A percentile compares a stretch with the other conserved stretches of the same genome.
phyloP scores from a whole-genome alignment of 345 rosid species.

The Salix arbutifolia region DNA sequence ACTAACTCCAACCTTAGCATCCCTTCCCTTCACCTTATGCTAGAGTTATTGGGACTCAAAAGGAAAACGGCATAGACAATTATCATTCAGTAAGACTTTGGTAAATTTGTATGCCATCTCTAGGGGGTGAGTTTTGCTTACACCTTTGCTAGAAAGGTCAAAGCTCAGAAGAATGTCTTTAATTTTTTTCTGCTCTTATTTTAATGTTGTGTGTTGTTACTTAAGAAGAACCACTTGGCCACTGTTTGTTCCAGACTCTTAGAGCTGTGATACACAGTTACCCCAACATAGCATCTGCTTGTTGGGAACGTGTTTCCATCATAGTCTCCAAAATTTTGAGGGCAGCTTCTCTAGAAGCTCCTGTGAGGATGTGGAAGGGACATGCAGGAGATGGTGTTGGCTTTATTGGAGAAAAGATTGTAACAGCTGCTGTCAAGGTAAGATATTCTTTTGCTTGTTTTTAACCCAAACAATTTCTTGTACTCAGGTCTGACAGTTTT shows the following conservation, averaged over 20 bases:
- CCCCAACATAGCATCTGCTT: conserved; percentile 52
- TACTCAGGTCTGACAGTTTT: background rate
- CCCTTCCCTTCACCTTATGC: too few species aligned
- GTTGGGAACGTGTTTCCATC: conserved; percentile 59
- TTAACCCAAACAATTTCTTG: background rate
- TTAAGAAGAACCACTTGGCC: background rate
- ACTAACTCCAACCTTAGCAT: too few species aligned
- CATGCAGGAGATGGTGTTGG: conserved; percentile 43
- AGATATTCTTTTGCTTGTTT: background rate
- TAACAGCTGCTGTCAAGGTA: conserved; percentile 76
- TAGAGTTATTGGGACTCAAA: too few species aligned
- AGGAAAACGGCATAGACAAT: too few species aligned
- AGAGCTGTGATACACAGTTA: conserved; percentile 77
- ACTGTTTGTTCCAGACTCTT: conserved; percentile 54
- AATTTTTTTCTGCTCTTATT: background rate
- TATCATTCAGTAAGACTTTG: background rate
- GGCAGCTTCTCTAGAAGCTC: conserved; percentile 41
- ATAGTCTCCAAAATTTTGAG: conserved; percentile 48
- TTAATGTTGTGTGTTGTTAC: background rate
- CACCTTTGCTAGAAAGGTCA: background rate
- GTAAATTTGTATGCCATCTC: background rate
- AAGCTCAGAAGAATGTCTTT: background rate
- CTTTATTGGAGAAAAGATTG: conserved; percentile 67
- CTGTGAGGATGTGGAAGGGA: conserved; percentile 46
- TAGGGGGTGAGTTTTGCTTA: background rate